Conservation (phyloP, 2,329 filamentous ascomycete genomes). For the Neofusicoccum parvum region DNA sequence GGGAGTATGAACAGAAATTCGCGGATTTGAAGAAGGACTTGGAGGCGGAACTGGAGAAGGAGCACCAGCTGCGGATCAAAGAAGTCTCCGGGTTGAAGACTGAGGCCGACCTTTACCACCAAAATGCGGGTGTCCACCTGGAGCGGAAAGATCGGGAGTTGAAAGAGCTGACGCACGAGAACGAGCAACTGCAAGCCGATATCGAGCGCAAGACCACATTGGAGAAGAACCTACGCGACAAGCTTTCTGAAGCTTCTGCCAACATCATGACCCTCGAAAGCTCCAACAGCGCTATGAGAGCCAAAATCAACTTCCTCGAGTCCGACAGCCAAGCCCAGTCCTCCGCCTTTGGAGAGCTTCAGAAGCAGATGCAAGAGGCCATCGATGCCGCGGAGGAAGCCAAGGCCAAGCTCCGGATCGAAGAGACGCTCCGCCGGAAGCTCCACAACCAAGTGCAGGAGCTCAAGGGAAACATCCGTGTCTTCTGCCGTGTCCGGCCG, state of each 20-base stretch:
- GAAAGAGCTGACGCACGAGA: conserved; percentile 50
- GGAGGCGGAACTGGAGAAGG: conserved; percentile 67
- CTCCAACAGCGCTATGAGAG: conserved; percentile 72
- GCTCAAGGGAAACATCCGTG: conserved; percentile 95
- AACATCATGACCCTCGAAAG: conserved; percentile 65
- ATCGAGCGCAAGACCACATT: conserved; percentile 62
- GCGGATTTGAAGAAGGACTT: conserved; percentile 65
- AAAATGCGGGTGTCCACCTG: conserved; percentile 52
- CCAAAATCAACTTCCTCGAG: conserved; percentile 86
- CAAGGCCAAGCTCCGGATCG: conserved; percentile 81
- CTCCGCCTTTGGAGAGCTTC: conserved; percentile 79
- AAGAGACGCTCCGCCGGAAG: conserved; percentile 86
- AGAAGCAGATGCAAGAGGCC: conserved; percentile 78
- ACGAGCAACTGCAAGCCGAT: conserved; percentile 50
- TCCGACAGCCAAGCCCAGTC: conserved; percentile 89
- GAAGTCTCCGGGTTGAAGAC: conserved; percentile 68
- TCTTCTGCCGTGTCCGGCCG: conserved; percentile 94
- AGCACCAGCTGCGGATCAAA: conserved; percentile 59
- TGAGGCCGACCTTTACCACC: conserved; percentile 51
- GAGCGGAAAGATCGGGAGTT: conserved; percentile 59
- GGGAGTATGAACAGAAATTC: conserved; percentile 68
- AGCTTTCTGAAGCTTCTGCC: conserved; percentile 45
- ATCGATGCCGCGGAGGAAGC: conserved; percentile 68
- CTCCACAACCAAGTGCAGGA: conserved; percentile 98
- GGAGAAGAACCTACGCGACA: conserved; percentile 60